Evolutionary conservation across 2,329 filamentous ascomycete genomes (phyloP), one percentile per base, ranked within the genome.

Genomic region (Colletotrichum cordylinicola): DNA sequence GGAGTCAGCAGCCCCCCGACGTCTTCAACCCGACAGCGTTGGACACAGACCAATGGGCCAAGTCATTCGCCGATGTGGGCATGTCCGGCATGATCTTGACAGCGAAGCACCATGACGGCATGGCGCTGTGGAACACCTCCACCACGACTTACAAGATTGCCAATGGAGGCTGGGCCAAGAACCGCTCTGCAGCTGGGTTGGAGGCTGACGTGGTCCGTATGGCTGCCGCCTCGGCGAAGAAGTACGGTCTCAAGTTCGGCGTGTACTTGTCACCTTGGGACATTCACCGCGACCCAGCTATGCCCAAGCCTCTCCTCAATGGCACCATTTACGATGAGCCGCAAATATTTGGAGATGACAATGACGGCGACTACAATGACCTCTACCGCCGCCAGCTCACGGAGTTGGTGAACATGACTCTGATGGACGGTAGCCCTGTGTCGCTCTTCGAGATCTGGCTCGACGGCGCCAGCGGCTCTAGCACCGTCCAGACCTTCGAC

Each of bases 81-180:
- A 67, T 83, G 80, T 76, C 78, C 16, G 83, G 82, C 8, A 82
- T 84, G 82, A 84, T 84, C 12, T 70, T 84, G 31, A 84, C 83
- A 7, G 82, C 83, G 2, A 84, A 84, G 64, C 83, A 84, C 21
- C 83, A 84, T 62, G 83, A 84, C 62, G 83, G 83, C 29, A 84
- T 84, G 83, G 79, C 79, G 2, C 76, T 84, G 5, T 84, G 83
- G 83, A 78, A 83, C 37, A 84, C 82, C 2, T 80, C 79, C 31
- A 82, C 82, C 1, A 84, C 83, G 0, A 78, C 82, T 0, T 84
- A 84, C 75, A 82, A 82, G 67, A 79, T 84, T 33, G 58, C 58
- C 1, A 61, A 61, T 8, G 31, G 58, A 9, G 29, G 31, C 29
- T 61, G 58, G 58, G 83, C 82, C 2, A 76, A 77, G 35, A 75